Conservation (phyloP, 2,329 filamentous ascomycete species). For the Myriosclerotinia curreyana region DNA sequence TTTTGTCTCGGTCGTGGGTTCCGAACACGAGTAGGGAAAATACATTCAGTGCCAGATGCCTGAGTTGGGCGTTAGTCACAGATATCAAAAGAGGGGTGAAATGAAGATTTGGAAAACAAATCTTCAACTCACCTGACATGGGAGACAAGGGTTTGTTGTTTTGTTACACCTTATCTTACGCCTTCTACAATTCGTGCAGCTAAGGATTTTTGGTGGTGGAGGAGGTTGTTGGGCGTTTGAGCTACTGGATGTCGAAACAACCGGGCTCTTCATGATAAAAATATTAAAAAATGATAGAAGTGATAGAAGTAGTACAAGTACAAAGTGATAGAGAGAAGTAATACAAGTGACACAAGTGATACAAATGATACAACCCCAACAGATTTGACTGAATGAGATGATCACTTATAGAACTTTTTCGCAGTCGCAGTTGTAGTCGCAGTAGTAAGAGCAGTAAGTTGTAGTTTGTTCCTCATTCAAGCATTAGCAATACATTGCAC, state of each 20-base stretch:
- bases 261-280: constrained; percentile 9
- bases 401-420: too few species aligned
- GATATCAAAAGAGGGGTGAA: background rate
- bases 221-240: background rate
- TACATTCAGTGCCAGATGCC: constrained; percentile 17
- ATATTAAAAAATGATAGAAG: background rate
- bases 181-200: constrained; percentile 23
- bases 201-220: constrained; percentile 13
- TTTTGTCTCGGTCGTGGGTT: constrained; percentile 9
- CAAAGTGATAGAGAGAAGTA: background rate
- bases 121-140: constrained; percentile 19
- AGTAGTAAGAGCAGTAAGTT: too few species aligned
- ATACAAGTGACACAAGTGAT: too few species aligned
- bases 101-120: background rate
- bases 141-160: constrained; percentile 19
- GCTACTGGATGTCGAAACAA: background rate
- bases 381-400: too few species aligned
- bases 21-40: constrained; percentile 21
- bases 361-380: too few species aligned
- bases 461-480: too few species aligned
- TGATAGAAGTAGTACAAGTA: background rate
- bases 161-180: constrained; percentile 25
- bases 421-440: too few species aligned
- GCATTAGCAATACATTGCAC: too few species aligned
- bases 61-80: background rate